Evolutionary conservation across 805 yeast species (phyloP).

Genomic region (Candida gorgasii): DNA sequence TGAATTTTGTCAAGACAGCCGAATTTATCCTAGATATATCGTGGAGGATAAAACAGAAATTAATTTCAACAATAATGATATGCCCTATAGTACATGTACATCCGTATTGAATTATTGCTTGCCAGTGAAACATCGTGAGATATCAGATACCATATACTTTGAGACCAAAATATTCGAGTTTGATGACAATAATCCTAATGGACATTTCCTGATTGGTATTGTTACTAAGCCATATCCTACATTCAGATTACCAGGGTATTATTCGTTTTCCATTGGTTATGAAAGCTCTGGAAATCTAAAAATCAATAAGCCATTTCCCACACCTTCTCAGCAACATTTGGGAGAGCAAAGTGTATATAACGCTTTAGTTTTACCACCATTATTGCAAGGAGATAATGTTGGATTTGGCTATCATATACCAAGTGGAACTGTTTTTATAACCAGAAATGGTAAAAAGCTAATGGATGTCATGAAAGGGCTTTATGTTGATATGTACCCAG

Average conservation of each 20-base stretch:
- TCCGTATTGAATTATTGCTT: conserved; percentile 40
- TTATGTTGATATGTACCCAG: conserved; percentile 52
- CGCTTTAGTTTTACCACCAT: conserved; percentile 51
- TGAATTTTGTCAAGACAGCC: conserved; percentile 38
- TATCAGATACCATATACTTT: conserved; percentile 55
- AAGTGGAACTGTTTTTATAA: conserved; percentile 52
- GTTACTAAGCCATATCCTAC: conserved; percentile 74
- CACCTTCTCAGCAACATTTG: conserved; percentile 44
- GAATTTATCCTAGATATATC: conserved; percentile 30
- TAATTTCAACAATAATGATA: conserved; percentile 35
- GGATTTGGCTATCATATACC: conserved; percentile 54
- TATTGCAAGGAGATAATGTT: conserved; percentile 53
- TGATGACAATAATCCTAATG: conserved; percentile 30
- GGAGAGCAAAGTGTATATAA: conserved; percentile 42
- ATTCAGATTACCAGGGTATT: conserved; percentile 74
- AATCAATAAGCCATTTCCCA: conserved; percentile 62
- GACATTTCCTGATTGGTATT: conserved; percentile 64
- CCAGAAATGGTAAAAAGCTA: conserved; percentile 56
- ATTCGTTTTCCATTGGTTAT: conserved; percentile 67
- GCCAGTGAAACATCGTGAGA: conserved; percentile 34
- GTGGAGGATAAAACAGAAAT: conserved; percentile 44
- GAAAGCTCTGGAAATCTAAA: conserved; percentile 73
- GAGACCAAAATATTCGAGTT: conserved; percentile 50
- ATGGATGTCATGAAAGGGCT: conserved; percentile 52
- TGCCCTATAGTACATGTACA: conserved; percentile 41